phyloP scores from a whole-genome alignment of 2,329 filamentous ascomycete genomes.

The Xylariales sp. region DNA sequence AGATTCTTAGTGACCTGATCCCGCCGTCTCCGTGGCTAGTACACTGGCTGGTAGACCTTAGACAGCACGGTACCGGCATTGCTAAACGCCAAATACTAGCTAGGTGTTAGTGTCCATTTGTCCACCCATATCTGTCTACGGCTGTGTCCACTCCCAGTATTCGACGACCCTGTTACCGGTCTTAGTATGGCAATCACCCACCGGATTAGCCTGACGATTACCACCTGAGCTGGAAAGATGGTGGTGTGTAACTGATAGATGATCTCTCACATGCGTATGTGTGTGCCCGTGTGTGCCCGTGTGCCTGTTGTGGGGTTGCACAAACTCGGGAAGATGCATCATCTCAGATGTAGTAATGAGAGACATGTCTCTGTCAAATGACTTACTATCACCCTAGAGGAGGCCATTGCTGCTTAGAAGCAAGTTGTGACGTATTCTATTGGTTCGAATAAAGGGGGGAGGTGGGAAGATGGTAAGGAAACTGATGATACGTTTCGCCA shows the following conservation, averaged over 20 bases:
- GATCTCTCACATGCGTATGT: conserved; percentile 30
- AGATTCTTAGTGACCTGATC: conserved; percentile 28
- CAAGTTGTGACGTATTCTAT: conserved; percentile 19
- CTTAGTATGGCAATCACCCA: conserved; percentile 11
- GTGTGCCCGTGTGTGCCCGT: conserved; percentile 15
- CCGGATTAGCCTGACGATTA: neutral
- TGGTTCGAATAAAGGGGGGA: conserved; percentile 5
- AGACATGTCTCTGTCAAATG: conserved; percentile 35
- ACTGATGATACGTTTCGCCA: conserved; percentile 13
- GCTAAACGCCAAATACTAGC: neutral
- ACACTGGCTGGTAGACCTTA: too few relatives aligned
- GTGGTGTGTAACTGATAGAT: conserved; percentile 23
- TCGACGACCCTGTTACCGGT: conserved; percentile 23
- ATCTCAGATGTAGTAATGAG: conserved; percentile 23
- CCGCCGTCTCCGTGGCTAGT: conserved; percentile 9
- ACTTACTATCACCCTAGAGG: conserved; percentile 18
- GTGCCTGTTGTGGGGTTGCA: conserved; percentile 26
- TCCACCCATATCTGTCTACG: neutral
- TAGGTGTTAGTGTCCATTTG: neutral
- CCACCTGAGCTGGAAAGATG: conserved; percentile 22
- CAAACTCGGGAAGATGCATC: conserved; percentile 27
- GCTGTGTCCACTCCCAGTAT: conserved; percentile 11
- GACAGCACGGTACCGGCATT: too few relatives aligned
- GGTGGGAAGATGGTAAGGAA: conserved; percentile 20
- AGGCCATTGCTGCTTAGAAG: conserved; percentile 6